Evolutionary conservation across 1,139 yeast genomes (phyloP), one percentile per base, ranked within the genome.

Genomic region (Suhomyces kunorum): DNA sequence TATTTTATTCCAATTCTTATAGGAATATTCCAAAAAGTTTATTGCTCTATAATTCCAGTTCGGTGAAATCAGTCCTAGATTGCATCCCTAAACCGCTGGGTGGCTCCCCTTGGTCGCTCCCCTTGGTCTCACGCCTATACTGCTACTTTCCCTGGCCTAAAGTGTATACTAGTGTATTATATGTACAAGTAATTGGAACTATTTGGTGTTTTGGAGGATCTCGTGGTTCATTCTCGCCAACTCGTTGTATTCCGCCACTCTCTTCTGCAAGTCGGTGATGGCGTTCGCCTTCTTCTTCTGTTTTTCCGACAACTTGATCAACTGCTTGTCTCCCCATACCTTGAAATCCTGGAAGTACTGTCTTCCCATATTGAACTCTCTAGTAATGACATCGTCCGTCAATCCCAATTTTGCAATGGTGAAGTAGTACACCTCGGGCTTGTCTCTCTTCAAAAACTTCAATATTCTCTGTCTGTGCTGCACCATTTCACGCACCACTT

Each of bases 401-500:
- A 92, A 74, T 1, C 98, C 98, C 42, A 92, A 73, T 64, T 88
- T 88, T 54, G 86, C 87, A 48, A 90, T 81, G 37, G 95, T 75
- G 81, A 88, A 83, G 63, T 78, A 88, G 66, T 92, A 92, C 54
- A 82, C 77, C 60, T 87, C 79, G 11, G 97, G 89, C 50, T 87
- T 71, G 52, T 80, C 84, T 54, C 76, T 77, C 61, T 88, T 88
- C 64, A 92, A 75, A 61, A 90, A 92, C 62, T 82, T 82, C 56
- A 92, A 74, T 30, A 86, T 76, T 51, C 79, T 78, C 64, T 90
- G 97, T 68, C 98, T 83, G 52, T 84, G 81, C 62, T 90, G 98
- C 13, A 90, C 96, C 58, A 86, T 61, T 69, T 84, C 83, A 62
- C 96, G 81, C 31, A 88, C 80, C 28, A 69, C 64, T 57, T 92